A percentile compares a stretch with the other conserved stretches of the same genome.
Conservation (phyloP, 2,329 filamentous ascomycete genomes). For the Plenodomus tracheiphilus region DNA sequence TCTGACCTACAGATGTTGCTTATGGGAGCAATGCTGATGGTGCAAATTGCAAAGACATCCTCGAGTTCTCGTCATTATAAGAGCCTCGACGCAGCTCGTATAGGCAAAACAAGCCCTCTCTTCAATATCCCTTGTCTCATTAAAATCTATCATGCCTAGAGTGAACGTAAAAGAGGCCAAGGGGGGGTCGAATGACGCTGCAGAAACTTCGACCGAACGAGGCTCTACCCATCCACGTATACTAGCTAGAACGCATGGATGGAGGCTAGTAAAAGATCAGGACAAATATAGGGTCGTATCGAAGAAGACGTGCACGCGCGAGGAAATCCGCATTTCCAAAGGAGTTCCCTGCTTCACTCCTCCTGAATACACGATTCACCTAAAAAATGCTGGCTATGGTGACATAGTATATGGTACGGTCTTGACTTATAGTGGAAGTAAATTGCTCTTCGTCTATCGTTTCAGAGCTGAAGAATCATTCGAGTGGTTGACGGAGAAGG, state of each 20-base stretch:
- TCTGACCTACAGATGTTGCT: constrained; percentile 2
- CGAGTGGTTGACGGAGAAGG: constrained; percentile 1
- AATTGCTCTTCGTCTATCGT: constrained; percentile 2
- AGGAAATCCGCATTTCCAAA: neutral
- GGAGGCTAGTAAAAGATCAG: constrained; percentile 1
- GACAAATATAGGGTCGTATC: constrained; percentile 1
- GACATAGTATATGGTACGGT: neutral
- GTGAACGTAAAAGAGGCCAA: neutral
- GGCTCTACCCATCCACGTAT: constrained; percentile 1
- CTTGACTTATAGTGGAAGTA: constrained; percentile 2
- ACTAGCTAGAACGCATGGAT: constrained; percentile 1
- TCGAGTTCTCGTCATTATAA: constrained; percentile 1
- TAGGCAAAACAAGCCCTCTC: constrained; percentile 1
- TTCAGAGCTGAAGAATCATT: constrained; percentile 2
- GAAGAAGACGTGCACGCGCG: constrained; percentile 1
- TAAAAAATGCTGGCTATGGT: constrained; percentile 2
- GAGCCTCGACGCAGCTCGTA: constrained; percentile 1
- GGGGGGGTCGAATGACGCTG: neutral
- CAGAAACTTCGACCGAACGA: constrained; percentile 1
- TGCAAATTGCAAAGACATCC: constrained; percentile 2
- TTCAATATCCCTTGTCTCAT: constrained; percentile 1
- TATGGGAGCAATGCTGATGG: constrained; percentile 1
- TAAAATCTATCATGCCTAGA: constrained; percentile 1
- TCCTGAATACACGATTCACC: constrained; percentile 2
- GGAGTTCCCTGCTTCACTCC: constrained; percentile 1